phyloP scores from a whole-genome alignment of 2,329 filamentous ascomycete genomes.

The Beauveria medogensis region DNA sequence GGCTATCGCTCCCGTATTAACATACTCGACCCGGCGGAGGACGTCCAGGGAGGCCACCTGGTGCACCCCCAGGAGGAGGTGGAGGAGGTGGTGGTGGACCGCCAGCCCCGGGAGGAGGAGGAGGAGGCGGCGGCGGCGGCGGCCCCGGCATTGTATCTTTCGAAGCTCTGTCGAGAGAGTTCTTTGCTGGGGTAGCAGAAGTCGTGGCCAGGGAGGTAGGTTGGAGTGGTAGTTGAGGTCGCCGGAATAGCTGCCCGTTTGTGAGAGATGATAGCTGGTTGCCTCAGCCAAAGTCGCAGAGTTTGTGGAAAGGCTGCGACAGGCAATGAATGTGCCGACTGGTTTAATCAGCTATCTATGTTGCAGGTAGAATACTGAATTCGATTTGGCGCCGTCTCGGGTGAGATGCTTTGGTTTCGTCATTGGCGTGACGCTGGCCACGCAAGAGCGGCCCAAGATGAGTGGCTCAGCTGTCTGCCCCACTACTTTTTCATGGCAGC shows the following conservation, averaged over 20 bases:
- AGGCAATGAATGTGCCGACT: not conserved
- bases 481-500: not conserved
- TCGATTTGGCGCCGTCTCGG: not conserved
- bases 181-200: conserved; percentile 3
- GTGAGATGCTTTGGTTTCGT: conserved; percentile 12
- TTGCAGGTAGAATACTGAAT: not conserved
- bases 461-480: conserved; percentile 8
- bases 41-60: conserved; percentile 47
- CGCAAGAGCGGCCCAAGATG: conserved; percentile 7
- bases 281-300: not conserved
- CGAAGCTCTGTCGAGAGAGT: not conserved
- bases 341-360: not conserved
- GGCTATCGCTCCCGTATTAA: conserved; percentile 13
- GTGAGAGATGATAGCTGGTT: not conserved
- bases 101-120: conserved; percentile 54
- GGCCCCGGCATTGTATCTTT: conserved; percentile 30
- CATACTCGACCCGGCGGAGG: conserved; percentile 57
- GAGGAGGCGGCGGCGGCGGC: conserved; percentile 60
- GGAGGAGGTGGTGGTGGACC: conserved; percentile 59
- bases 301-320: not conserved
- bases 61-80: conserved; percentile 40
- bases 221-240: not conserved
- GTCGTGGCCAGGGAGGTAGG: not conserved
- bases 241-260: not conserved
- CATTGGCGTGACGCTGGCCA: conserved; percentile 11